Evolutionary conservation across 2,329 filamentous ascomycete species (phyloP).

Genomic region (Parastagonospora nodorum): DNA sequence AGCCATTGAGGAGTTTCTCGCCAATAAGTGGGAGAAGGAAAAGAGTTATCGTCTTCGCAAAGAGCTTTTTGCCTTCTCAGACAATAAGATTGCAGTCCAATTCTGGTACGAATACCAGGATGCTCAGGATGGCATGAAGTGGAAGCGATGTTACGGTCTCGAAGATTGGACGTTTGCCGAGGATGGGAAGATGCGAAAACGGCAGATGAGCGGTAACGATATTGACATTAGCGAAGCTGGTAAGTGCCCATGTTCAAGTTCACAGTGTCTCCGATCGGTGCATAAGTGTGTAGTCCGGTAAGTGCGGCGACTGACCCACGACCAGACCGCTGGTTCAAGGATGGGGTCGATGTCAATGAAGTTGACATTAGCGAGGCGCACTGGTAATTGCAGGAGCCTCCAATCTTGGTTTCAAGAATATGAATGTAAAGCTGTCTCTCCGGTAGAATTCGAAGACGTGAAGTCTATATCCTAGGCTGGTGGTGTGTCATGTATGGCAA

Average conservation of each 20-base stretch:
- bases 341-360: slow-evolving; percentile 70
- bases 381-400: slow-evolving; percentile 53
- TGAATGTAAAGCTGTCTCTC: slow-evolving; percentile 1
- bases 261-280: too few species aligned
- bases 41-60: slow-evolving; percentile 76
- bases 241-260: slow-evolving; percentile 10
- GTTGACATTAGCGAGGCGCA: slow-evolving; percentile 71
- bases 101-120: slow-evolving; percentile 90
- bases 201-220: slow-evolving; percentile 78
- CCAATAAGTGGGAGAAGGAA: slow-evolving; percentile 75
- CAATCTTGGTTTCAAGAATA: background rate
- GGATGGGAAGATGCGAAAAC: slow-evolving; percentile 73
- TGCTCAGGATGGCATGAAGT: slow-evolving; percentile 65
- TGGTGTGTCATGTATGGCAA: slow-evolving; percentile 82
- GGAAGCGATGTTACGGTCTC: slow-evolving; percentile 77
- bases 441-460: background rate
- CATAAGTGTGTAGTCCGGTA: background rate
- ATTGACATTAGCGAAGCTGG: slow-evolving; percentile 62
- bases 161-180: slow-evolving; percentile 78
- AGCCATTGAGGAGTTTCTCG: slow-evolving; percentile 70
- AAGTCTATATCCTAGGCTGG: slow-evolving; percentile 55
- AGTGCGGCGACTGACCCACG: slow-evolving; percentile 7
- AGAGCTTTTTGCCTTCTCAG: slow-evolving; percentile 78
- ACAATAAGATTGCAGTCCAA: slow-evolving; percentile 81
- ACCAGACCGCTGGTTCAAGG: slow-evolving; percentile 69